Evolutionary conservation across 1,284 basidiomycete genomes (phyloP), one percentile per base, ranked within the genome.

Genomic region (Ceratobasidium sp.): DNA sequence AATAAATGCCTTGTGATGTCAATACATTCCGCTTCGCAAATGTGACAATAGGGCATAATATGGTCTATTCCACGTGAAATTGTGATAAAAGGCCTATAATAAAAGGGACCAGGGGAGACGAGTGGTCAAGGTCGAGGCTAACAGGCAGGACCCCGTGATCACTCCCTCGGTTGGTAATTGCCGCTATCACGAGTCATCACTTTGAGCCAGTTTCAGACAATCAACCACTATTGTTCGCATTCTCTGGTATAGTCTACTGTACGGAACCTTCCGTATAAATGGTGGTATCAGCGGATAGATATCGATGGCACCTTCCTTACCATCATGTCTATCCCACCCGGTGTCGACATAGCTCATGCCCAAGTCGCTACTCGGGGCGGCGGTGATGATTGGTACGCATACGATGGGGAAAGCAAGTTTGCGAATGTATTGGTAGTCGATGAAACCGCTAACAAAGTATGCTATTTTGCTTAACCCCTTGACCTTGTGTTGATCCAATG

Each of bases 401-500:
- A 66, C 29, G 60, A 66, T 21, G 60, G 60, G 7, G 60, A 66
- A 25, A 46, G 53, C 25, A 46, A 27, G 29, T 66, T 66, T 25
- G 60, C 53, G 60, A 66, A 66, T 41, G 60, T 66, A 27, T 54
- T 66, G 50, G 60, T 66, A 19, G 60, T 66, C 7, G 60, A 66
- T 46, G 60, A 66, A 19, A 13, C 16, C 33, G 30, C 50, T 39
- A 66, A 66, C 39, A 66, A 66, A 25, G 60, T 54, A 16, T 7
- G 50, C 36, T 13, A 23, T 19, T 25, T 14, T 2, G 1, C 7
- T 25, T 27, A 21, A 21, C 19, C 16, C 5, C 16, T n/a, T n/a
- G 6, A 46, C 5, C 42, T 46, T 19, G 36, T 11, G 13, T 9
- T 29, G 44, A 21, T 23, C 39, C 29, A 52, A 36, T 11, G 16